A percentile compares a stretch with the other conserved stretches of the same genome.
Evolutionary conservation across 2,329 filamentous ascomycete species (phyloP).

Genomic region (Alternaria gansuensis): DNA sequence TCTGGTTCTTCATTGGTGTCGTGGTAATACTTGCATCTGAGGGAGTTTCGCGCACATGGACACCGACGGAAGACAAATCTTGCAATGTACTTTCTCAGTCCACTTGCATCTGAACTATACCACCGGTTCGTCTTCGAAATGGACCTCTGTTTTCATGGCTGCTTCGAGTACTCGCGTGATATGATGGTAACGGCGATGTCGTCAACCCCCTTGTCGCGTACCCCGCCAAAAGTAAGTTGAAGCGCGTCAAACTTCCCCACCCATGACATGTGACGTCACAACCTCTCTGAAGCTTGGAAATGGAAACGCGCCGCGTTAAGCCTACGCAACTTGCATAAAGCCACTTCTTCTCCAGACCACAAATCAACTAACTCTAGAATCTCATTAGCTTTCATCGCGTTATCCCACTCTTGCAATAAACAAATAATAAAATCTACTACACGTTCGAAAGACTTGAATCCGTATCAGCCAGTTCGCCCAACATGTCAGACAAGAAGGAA

Average conservation of each 20-base stretch:
- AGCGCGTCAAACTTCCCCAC: slow-evolving; percentile 14
- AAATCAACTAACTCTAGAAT: slow-evolving; percentile 2
- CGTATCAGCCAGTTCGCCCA: background rate
- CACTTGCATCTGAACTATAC: background rate
- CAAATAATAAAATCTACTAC: background rate
- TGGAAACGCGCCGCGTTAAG: slow-evolving; percentile 16
- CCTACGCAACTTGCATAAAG: slow-evolving; percentile 13
- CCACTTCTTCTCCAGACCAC: background rate
- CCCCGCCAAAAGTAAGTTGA: slow-evolving; percentile 9
- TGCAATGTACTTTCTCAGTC: background rate
- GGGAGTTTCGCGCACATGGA: background rate
- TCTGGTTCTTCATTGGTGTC: background rate
- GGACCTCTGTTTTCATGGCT: background rate
- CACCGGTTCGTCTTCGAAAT: background rate
- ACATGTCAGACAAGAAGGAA: slow-evolving; percentile 26
- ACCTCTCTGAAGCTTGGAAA: slow-evolving; percentile 16
- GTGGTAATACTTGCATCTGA: background rate
- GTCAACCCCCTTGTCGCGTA: slow-evolving; percentile 11
- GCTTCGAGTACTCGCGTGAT: background rate
- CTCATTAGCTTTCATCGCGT: background rate
- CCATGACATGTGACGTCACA: slow-evolving; percentile 18
- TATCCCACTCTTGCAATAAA: background rate
- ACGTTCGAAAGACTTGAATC: background rate
- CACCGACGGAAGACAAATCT: background rate
- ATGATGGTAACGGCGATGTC: background rate